These are phyloP conservation scores for Elongisporangium anandrum DNA, from an alignment of 352 stramenopile species.

Conservation along the genomic window DNA sequence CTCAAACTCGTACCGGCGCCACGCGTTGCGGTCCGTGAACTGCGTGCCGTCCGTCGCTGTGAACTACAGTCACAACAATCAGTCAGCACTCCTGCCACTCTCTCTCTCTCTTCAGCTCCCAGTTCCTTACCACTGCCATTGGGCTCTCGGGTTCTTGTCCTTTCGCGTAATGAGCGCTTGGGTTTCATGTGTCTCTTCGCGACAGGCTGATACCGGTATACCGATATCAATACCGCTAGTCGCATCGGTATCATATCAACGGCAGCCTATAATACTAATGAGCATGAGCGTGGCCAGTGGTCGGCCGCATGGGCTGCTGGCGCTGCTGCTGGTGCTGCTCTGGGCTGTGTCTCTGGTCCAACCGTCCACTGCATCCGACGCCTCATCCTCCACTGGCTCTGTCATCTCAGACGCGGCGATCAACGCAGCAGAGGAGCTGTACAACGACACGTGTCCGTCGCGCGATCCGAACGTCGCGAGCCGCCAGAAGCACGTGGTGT, in stretches of 20 bases:
- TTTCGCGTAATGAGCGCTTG: too few species aligned
- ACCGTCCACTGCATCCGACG: too few species aligned
- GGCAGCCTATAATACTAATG: too few species aligned
- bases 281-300: too few species aligned
- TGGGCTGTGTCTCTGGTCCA: too few species aligned
- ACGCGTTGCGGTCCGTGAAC: constrained; percentile 80
- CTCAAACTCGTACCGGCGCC: constrained; percentile 89
- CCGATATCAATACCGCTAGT: too few species aligned
- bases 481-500: constrained; percentile 55
- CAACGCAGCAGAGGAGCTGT: constrained; percentile 2
- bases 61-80: constrained; percentile 40
- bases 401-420: too few species aligned
- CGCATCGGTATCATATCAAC: too few species aligned
- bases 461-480: constrained; percentile 5
- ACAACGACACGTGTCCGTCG: background rate
- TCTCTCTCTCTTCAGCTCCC: background rate
- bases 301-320: background rate
- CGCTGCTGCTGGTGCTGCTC: background rate
- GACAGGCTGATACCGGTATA: too few species aligned
- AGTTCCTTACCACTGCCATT: background rate
- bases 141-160: too few species aligned
- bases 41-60: constrained; percentile 83
- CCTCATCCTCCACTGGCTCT: background rate
- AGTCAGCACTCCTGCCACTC: too few species aligned
- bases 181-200: too few species aligned